Conservation (phyloP, 345 rosid genomes). For the Corymbia maculata region DNA sequence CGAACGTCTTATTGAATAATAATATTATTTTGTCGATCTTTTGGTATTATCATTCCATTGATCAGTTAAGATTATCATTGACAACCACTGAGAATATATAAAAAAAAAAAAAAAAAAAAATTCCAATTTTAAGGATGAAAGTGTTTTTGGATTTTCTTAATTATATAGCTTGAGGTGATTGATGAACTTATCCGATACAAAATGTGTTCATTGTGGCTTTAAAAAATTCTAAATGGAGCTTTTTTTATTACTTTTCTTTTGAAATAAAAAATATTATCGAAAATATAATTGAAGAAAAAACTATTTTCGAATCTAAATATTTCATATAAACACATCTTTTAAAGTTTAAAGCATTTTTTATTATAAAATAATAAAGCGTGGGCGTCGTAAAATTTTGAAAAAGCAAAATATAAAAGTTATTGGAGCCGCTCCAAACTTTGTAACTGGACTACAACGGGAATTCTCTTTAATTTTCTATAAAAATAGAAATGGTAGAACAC, state of each 20-base stretch:
- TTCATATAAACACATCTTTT: background rate
- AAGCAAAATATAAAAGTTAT: background rate
- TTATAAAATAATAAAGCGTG: background rate
- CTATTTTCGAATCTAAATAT: background rate
- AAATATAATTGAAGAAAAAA: background rate
- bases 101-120: background rate
- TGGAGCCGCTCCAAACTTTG: background rate
- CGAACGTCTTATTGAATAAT: background rate
- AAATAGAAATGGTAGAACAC: background rate
- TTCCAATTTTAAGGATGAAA: background rate
- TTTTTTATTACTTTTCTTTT: background rate
- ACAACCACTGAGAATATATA: background rate
- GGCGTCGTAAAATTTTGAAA: background rate
- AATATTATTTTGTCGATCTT: background rate
- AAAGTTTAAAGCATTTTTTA: background rate
- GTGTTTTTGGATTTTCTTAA: background rate
- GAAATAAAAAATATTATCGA: background rate
- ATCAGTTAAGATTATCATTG: background rate
- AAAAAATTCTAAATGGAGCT: background rate
- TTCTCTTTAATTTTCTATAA: background rate
- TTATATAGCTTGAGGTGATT: background rate
- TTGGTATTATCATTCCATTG: background rate
- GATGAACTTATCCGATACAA: background rate
- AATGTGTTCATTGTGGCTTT: background rate
- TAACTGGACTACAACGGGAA: background rate